Evolutionary conservation across 164 flowering plant species (phyloP), one percentile per base, ranked within the genome.

Genomic region (Dillenia suffruticosa): DNA sequence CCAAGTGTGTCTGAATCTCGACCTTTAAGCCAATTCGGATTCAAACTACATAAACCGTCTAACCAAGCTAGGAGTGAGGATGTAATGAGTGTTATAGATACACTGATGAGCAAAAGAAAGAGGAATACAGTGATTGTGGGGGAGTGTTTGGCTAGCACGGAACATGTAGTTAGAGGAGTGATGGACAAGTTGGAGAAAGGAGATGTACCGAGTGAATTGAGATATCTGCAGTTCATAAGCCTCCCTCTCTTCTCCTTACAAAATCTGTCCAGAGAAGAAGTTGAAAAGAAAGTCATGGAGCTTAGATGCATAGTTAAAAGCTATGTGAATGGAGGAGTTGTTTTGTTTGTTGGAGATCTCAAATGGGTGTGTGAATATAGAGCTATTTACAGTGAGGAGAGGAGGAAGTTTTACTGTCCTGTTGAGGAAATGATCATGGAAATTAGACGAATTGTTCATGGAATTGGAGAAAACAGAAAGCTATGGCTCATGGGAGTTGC

Each of bases 331-430:
- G 75, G 63, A 69, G 97, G 88, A 45, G 79, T 76, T 44, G 76
- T 90, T 52, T 73, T 93, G 68, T 86, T 83, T 69, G 64, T 93
- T 62, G 98, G 97, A 53, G 97, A 93, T 84, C 89, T 93, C 51
- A 74, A 82, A 61, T 90, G 98, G 97, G 79, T 74, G 9, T 76
- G 78, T 43, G 89, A 85, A 32, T 76, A 72, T 68, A 81, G 82
- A 73, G 76, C 77, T 19, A 76, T 76, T 68, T 64, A 74, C 45
- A 57, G 68, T 4, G 40, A 32, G 40, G 7, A 32, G 40, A 32
- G 40, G 7, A 32, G 40, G 40, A 32, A 32, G 9, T 81, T 65
- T 46, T 87, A 78, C 54, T 80, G 82, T 61, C 88, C 88, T 12
- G 78, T 85, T 51, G 93, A 86, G 71, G 83, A 85, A 72, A 80